Conservation (phyloP, 306 rosid species). For the Erythrophleum fordii region DNA sequence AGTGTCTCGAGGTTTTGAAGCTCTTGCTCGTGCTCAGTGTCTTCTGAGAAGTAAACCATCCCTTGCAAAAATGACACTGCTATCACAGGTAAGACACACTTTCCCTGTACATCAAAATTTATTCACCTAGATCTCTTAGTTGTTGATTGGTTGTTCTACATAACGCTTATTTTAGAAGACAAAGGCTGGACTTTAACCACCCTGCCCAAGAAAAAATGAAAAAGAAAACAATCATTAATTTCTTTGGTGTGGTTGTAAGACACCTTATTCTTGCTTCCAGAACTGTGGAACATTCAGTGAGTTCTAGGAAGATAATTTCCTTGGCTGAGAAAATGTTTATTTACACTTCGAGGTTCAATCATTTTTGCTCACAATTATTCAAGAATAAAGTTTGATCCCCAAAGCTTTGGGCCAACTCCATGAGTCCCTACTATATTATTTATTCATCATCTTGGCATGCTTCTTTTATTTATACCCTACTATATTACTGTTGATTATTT, state of each 20-base stretch:
- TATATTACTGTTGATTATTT: constrained; percentile 5
- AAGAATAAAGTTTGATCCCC: constrained; percentile 27
- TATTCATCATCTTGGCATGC: background rate
- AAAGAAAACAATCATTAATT: constrained; percentile 5
- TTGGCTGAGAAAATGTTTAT: constrained; percentile 13
- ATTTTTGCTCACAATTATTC: constrained; percentile 22
- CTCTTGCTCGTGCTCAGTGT: constrained; percentile 97
- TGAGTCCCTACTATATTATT: constrained; percentile 13
- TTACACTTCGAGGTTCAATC: constrained; percentile 2
- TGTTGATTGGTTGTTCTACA: constrained; percentile 21
- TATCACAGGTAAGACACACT: constrained; percentile 67
- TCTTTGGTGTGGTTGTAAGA: constrained; percentile 10
- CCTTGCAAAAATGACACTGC: constrained; percentile 73
- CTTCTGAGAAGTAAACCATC: constrained; percentile 81
- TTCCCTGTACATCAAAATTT: constrained; percentile 3
- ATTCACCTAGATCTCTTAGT: background rate
- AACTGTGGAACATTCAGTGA: constrained; percentile 27
- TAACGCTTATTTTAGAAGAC: constrained; percentile 5
- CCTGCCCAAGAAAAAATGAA: background rate
- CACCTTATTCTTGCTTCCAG: constrained; percentile 23
- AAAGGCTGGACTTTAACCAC: background rate
- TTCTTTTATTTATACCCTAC: background rate
- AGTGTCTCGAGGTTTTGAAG: constrained; percentile 96
- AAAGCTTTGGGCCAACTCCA: constrained; percentile 6
- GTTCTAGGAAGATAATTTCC: constrained; percentile 5